These are phyloP conservation scores for Talaromyces sp. DNA, from an alignment of 2,329 filamentous ascomycete species.

Conservation along the genomic window DNA sequence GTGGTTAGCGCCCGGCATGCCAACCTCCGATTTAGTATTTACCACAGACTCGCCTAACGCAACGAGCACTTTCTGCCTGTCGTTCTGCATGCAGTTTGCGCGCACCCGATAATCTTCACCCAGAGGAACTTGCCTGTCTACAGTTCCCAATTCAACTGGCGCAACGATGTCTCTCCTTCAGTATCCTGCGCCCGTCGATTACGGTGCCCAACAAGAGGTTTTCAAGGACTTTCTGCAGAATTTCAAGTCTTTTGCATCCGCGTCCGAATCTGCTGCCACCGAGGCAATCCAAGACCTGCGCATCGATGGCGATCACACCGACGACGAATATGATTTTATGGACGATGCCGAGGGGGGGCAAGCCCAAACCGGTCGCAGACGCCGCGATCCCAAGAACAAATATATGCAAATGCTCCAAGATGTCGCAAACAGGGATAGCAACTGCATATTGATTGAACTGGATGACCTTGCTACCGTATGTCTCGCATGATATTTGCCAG, in stretches of 20 bases:
- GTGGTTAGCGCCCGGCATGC: constrained; percentile 10
- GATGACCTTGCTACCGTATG: constrained; percentile 74
- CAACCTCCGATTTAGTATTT: constrained; percentile 13
- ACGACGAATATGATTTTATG: constrained; percentile 91
- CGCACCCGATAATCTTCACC: not conserved
- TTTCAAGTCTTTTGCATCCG: constrained; percentile 72
- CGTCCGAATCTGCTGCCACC: constrained; percentile 62
- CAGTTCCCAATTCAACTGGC: constrained; percentile 15
- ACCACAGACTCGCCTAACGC: constrained; percentile 1
- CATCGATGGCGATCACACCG: constrained; percentile 79
- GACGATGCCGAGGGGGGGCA: constrained; percentile 65
- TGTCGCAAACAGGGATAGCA: constrained; percentile 70
- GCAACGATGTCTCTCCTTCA: constrained; percentile 77
- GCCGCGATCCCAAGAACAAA: constrained; percentile 64
- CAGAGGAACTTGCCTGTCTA: not conserved
- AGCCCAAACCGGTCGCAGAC: constrained; percentile 42
- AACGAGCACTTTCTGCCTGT: constrained; percentile 1
- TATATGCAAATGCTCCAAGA: constrained; percentile 85
- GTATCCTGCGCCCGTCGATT: constrained; percentile 74
- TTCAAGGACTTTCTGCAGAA: constrained; percentile 83
- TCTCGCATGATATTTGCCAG: not conserved
- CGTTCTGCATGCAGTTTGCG: constrained; percentile 7
- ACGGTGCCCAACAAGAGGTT: constrained; percentile 71
- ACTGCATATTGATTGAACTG: constrained; percentile 79
- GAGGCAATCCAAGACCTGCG: constrained; percentile 79